phyloP scores from a whole-genome alignment of 2,329 filamentous ascomycete genomes.

The Bipolaris gigantea region DNA sequence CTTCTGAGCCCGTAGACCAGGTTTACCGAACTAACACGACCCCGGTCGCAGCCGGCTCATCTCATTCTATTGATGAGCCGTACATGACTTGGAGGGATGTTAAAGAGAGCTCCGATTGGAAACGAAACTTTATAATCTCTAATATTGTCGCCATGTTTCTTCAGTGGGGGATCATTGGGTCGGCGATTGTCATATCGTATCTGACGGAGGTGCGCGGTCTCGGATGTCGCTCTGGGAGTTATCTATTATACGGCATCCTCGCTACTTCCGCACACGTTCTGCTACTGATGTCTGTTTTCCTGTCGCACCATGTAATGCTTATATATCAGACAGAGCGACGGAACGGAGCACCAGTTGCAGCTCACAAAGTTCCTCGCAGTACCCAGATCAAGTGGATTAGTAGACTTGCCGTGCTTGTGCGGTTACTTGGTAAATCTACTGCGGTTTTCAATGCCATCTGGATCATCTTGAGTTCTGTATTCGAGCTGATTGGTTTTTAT shows the following conservation, averaged over 20 bases:
- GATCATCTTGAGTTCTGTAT: constrained; percentile 1
- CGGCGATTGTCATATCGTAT: constrained; percentile 3
- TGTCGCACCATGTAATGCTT: constrained; percentile 1
- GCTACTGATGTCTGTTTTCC: not conserved
- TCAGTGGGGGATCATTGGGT: constrained; percentile 1
- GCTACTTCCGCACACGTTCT: not conserved
- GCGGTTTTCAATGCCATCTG: not conserved
- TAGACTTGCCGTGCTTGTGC: not conserved
- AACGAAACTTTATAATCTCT: not conserved
- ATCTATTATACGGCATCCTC: constrained; percentile 1
- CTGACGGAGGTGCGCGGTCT: constrained; percentile 4
- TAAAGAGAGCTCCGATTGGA: not conserved
- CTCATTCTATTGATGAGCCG: not conserved
- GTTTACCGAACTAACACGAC: not conserved
- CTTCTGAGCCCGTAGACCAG: not conserved
- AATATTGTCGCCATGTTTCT: not conserved
- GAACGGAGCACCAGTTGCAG: not conserved
- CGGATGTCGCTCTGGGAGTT: constrained; percentile 3
- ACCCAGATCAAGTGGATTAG: not conserved
- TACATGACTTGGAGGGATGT: not conserved
- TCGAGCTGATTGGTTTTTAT: not conserved
- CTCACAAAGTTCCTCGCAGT: not conserved
- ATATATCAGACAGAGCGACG: not conserved
- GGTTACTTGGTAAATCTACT: not conserved
- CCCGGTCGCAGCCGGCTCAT: not conserved